These are phyloP conservation scores for Rhodotorula sp. DNA, from an alignment of 1,284 basidiomycete species.

Conservation along the genomic window DNA sequence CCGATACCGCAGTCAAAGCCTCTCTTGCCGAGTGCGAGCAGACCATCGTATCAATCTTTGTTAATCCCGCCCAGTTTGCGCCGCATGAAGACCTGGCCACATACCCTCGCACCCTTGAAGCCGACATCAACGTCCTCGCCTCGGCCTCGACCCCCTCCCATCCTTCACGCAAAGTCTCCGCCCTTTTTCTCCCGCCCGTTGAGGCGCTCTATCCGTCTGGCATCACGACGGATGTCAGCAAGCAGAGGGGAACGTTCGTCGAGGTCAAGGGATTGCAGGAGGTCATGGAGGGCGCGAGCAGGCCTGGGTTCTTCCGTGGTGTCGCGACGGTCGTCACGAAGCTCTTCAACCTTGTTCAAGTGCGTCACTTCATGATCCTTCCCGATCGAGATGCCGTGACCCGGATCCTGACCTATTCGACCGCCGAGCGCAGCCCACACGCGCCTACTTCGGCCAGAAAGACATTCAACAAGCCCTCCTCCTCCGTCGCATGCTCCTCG, in stretches of 20 bases:
- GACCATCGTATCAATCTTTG: slow-evolving; percentile 93
- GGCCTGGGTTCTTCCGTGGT: slow-evolving; percentile 92
- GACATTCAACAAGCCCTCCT: slow-evolving; percentile 95
- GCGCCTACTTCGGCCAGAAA: slow-evolving; percentile 95
- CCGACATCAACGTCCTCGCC: slow-evolving; percentile 56
- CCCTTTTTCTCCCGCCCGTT: slow-evolving; percentile 74
- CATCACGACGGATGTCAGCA: slow-evolving; percentile 70
- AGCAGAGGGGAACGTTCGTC: slow-evolving; percentile 84
- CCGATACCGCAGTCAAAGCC: slow-evolving; percentile 52
- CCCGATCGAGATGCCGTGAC: too few relatives aligned
- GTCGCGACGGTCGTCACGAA: slow-evolving; percentile 95
- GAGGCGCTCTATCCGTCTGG: slow-evolving; percentile 86
- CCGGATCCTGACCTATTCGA: neutral
- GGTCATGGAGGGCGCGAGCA: slow-evolving; percentile 78
- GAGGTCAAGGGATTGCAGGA: slow-evolving; percentile 79
- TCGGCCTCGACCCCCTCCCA: slow-evolving; percentile 59
- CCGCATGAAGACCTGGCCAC: slow-evolving; percentile 88
- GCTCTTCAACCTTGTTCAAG: slow-evolving; percentile 87
- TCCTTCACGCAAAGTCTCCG: slow-evolving; percentile 52
- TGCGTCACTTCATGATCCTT: too few relatives aligned
- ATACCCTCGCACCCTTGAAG: slow-evolving; percentile 76
- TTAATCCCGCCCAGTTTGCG: slow-evolving; percentile 96
- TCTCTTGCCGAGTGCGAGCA: slow-evolving; percentile 76
- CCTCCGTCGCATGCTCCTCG: slow-evolving; percentile 75
- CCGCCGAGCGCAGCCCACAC: slow-evolving; percentile 64